A percentile compares a stretch with the other conserved stretches of the same genome.
These are phyloP conservation scores for Podaxis sp. DNA, from an alignment of 768 basidiomycete species.

Conservation along the genomic window DNA sequence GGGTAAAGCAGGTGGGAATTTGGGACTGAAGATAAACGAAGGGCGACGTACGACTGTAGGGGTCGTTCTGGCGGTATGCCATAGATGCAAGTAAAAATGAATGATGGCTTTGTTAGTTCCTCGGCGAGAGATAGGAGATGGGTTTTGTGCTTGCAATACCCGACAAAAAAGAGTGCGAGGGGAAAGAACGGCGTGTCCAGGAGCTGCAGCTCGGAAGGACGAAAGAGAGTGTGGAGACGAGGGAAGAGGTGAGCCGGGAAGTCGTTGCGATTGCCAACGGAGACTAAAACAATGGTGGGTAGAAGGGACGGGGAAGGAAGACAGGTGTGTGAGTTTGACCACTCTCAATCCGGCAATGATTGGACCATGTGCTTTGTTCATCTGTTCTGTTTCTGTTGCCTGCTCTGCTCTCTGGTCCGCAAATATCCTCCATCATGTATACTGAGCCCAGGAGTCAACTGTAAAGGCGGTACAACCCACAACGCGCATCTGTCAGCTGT, in stretches of 20 bases:
- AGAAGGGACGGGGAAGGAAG: background rate
- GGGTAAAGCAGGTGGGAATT: constrained; percentile 25
- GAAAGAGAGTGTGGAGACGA: background rate
- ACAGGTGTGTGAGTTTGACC: background rate
- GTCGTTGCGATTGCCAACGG: background rate
- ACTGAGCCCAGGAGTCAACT: background rate
- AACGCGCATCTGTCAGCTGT: background rate
- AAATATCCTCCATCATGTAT: background rate
- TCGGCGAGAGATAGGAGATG: background rate
- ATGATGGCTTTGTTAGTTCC: background rate
- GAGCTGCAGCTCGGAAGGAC: constrained; percentile 10
- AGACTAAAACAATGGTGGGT: constrained; percentile 7
- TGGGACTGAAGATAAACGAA: constrained; percentile 13
- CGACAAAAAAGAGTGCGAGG: background rate
- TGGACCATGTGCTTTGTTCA: background rate
- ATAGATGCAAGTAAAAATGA: constrained; percentile 30
- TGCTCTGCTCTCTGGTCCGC: background rate
- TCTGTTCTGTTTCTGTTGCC: background rate
- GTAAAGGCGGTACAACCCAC: background rate
- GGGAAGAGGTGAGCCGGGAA: background rate
- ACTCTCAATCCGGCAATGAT: background rate
- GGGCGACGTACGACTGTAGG: constrained; percentile 16
- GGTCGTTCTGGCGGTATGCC: constrained; percentile 42
- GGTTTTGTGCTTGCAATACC: background rate
- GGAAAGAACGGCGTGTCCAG: constrained; percentile 12